Conservation (phyloP, 1,139 yeast species). For the Hyphopichia khmerensis region DNA sequence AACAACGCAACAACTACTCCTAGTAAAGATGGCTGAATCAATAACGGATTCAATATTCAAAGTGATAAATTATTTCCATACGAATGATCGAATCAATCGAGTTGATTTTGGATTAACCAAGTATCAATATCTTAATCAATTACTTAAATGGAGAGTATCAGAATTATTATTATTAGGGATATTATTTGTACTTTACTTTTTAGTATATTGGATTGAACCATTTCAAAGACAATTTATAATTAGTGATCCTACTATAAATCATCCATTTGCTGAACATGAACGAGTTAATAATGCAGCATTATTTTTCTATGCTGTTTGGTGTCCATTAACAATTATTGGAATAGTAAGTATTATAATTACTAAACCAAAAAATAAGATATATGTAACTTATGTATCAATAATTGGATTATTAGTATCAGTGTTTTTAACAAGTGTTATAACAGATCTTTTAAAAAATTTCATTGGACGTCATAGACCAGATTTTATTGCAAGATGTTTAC, state of each 20-base stretch:
- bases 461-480: slow-evolving; percentile 81
- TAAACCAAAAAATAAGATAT: slow-evolving; percentile 33
- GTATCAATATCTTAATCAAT: slow-evolving; percentile 23
- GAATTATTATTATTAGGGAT: slow-evolving; percentile 49
- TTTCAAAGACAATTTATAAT: slow-evolving; percentile 67
- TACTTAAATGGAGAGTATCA: slow-evolving; percentile 59
- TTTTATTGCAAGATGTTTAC: slow-evolving; percentile 68
- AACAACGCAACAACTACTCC: neutral
- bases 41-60: neutral
- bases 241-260: slow-evolving; percentile 51
- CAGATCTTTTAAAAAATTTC: slow-evolving; percentile 62
- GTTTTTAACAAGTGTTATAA: slow-evolving; percentile 40
- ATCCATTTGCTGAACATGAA: slow-evolving; percentile 69
- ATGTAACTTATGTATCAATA: slow-evolving; percentile 39
- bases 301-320: slow-evolving; percentile 35
- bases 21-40: neutral
- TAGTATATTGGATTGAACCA: slow-evolving; percentile 53
- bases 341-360: slow-evolving; percentile 26
- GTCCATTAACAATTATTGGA: slow-evolving; percentile 33
- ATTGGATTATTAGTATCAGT: slow-evolving; percentile 41
- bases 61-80: slow-evolving; percentile 10
- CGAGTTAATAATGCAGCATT: slow-evolving; percentile 46
- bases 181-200: slow-evolving; percentile 41
- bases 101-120: slow-evolving; percentile 49
- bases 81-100: slow-evolving; percentile 37